Conservation (phyloP, 768 basidiomycete species). For the Auricularia auricula-judae region DNA sequence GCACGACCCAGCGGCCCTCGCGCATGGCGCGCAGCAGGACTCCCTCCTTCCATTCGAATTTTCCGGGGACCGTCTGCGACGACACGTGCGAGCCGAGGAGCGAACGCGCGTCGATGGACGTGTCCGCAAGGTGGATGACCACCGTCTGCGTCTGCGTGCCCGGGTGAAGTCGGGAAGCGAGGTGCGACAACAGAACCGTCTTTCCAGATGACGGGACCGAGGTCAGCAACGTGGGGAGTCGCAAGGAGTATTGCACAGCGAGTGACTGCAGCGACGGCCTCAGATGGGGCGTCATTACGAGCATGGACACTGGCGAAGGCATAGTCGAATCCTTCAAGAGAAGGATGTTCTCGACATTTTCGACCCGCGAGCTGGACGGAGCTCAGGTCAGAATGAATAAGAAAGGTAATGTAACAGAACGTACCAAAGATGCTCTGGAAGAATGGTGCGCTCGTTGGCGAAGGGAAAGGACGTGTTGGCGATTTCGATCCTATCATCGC, state of each 20-base stretch:
- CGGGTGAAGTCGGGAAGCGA: conserved; percentile 58
- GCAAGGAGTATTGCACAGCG: conserved; percentile 51
- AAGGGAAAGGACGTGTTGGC: conserved; percentile 9
- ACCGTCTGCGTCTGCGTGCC: conserved; percentile 55
- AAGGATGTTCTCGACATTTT: conserved; percentile 55
- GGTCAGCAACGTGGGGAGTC: conserved; percentile 71
- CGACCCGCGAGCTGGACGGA: conserved; percentile 38
- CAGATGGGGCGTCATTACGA: conserved; percentile 58
- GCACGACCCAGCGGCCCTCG: conserved; percentile 85
- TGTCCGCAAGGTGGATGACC: conserved; percentile 85
- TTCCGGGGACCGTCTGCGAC: conserved; percentile 69
- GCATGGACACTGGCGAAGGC: conserved; percentile 20
- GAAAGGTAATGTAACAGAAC: conserved; percentile 9
- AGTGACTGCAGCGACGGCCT: conserved; percentile 47
- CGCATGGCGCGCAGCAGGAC: conserved; percentile 81
- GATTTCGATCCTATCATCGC: conserved; percentile 36
- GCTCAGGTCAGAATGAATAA: conserved; percentile 6
- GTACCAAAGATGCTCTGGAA: conserved; percentile 44
- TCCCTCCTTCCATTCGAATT: conserved; percentile 95
- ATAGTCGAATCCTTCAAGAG: conserved; percentile 39
- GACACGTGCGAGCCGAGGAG: conserved; percentile 90
- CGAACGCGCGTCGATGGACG: conserved; percentile 87
- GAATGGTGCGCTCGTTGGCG: conserved; percentile 23
- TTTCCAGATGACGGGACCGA: conserved; percentile 87
- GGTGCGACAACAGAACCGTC: conserved; percentile 63